Evolutionary conservation across 352 stramenopile species (phyloP), one percentile per base, ranked within the genome.

Genomic region (Plasmopara halstedii): DNA sequence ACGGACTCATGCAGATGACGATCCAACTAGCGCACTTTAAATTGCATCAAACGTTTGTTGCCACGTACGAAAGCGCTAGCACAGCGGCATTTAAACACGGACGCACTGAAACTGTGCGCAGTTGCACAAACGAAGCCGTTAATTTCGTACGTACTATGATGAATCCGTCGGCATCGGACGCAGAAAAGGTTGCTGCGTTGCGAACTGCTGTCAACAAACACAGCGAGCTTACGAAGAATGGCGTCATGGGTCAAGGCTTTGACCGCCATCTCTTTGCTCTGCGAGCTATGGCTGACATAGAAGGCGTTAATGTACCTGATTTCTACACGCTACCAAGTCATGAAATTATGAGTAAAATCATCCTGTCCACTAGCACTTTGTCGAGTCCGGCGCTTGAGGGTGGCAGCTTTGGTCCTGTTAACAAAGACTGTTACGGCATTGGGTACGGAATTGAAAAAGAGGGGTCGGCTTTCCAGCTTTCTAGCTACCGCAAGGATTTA

Each of bases 81-180:
- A 96, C 86, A 21, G 85, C 84, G 0, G 86, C 83, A n/a, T 95
- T 95, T 53, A 95, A 95, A 67, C 86, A 95, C 50, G 86, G 86
- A 23, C 76, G 86, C 21, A 96, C 85, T 0, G 85, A 96, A 55
- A 95, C 83, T 1, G 83, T 96, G 39, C 83, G 86, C 19, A 91
- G 76, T 51, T 91, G 81, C 60, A 95, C 86, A 27, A 87, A 88
- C 51, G 81, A 95, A 55, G 83, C 83, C 1, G 73, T 77, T 20
- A 43, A 38, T 8, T 95, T 96, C 35, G 81, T 88, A 19, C 73
- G 61, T 17, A 57, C 62, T 7, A 94, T 96, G 77, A 66, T 64
- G 6, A 67, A 83, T 36, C 44, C 64, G 10, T 70, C 59, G 11
- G 68, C 59, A 6, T 85, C 69, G 18, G 52, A 65, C 23, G 38